Base-by-base conservation (phyloP, 805 yeast species). In the Saturnispora besseyi region DNA sequence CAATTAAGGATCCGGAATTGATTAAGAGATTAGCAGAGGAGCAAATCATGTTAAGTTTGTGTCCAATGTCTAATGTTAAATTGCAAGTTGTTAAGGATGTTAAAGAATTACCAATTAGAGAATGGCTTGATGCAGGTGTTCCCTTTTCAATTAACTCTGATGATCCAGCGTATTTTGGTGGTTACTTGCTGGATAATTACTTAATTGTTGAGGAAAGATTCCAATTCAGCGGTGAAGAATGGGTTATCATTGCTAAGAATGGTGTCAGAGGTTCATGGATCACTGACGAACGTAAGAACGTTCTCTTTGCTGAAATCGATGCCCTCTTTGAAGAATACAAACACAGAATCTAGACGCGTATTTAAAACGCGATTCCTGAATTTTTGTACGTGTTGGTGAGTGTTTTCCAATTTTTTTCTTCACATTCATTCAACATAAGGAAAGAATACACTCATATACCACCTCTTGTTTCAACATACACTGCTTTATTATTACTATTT, bases 111-210 rank as follows among this genome's bases (percentile, higher is more conserved):
- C 95, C 95, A 43, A 72, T 86, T 53, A 70, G 72, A 45, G 66
- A 71, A 57, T 77, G 83, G 56, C 64, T 87, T 45, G 85, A 82
- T 8, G 69, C 71, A 30, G 72, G 76, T 53, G 83, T 85, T 22
- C 82, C 87, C 28, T 82, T 87, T 64, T 81, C 88, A 41, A 71
- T 86, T 62, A 87, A 87, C 65, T 79, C 86, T 3, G 88, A 82
- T 61, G 89, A 82, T 61, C 89, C 89, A 37, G 86, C 93, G 3
- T 86, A 86, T 63, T 86, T 86, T 61, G 91, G 91, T 44, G 91
- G 88, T n/a, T 85, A 84, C 65, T 79, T 85, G 55, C 68, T 86
- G 55, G 91, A 86, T 61, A 86, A 85, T 65, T 86, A 85, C 64
- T 61, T 76, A 30, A 76, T 75, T 34, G 86, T 84, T 29, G 85